Evolutionary conservation across 805 yeast genomes (phyloP).

Genomic region (Nematodospora valgi): DNA sequence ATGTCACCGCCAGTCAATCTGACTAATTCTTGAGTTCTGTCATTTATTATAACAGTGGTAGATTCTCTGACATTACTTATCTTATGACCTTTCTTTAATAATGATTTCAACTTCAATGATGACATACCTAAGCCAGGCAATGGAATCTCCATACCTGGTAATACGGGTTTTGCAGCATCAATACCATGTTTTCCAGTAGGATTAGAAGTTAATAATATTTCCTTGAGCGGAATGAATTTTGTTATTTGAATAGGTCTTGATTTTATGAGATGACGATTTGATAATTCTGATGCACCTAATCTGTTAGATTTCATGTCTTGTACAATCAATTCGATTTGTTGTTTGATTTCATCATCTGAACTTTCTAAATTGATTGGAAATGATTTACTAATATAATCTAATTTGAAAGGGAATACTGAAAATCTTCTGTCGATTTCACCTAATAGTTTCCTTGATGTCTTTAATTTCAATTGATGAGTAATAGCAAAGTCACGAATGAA

Average conservation of each 20-base stretch:
- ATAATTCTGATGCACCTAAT: conserved; percentile 76
- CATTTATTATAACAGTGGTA: conserved; percentile 57
- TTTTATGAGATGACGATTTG: conserved; percentile 74
- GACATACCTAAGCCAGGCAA: conserved; percentile 72
- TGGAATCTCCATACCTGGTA: conserved; percentile 75
- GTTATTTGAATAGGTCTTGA: conserved; percentile 71
- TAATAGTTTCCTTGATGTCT: conserved; percentile 67
- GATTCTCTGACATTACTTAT: conserved; percentile 63
- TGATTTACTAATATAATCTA: conserved; percentile 60
- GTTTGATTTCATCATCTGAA: conserved; percentile 22
- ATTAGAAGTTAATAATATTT: conserved; percentile 58
- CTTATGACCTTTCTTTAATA: conserved; percentile 41
- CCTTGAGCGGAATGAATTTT: conserved; percentile 68
- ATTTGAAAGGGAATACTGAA: conserved; percentile 90
- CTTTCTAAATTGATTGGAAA: conserved; percentile 52
- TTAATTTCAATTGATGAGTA: conserved; percentile 70
- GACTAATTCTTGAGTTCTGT: conserved; percentile 52
- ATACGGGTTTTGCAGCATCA: conserved; percentile 61
- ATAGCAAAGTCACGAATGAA: conserved; percentile 87
- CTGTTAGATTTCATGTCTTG: conserved; percentile 59
- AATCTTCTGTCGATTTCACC: conserved; percentile 64
- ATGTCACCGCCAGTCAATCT: conserved; percentile 79
- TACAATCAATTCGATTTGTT: conserved; percentile 44
- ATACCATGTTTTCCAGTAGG: conserved; percentile 65
- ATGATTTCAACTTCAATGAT: conserved; percentile 61